These are phyloP conservation scores for Solanum hybrid DNA, from an alignment of 305 asterid genomes.

Conservation along the genomic window DNA sequence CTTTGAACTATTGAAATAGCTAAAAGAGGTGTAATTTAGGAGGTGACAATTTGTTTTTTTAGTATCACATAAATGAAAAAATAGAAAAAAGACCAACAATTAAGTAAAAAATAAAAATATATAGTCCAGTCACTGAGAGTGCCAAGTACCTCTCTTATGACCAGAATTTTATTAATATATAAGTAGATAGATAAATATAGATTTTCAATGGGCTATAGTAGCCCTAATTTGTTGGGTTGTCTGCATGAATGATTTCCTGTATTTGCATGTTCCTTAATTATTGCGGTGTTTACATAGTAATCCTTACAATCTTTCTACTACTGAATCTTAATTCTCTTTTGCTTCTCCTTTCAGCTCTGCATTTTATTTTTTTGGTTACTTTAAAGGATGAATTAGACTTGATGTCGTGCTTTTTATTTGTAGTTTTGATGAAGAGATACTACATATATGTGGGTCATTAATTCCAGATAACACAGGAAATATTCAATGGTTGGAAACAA, in stretches of 20 bases:
- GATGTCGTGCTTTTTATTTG: conserved; percentile 7
- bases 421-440: conserved; percentile 56
- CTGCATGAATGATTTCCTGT: background rate
- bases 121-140: background rate
- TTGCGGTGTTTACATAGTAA: background rate
- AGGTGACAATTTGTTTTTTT: background rate
- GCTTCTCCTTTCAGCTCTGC: background rate
- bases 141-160: background rate
- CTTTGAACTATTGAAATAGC: background rate
- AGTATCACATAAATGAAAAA: background rate
- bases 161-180: background rate
- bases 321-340: background rate
- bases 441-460: conserved; percentile 50
- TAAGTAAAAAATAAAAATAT: background rate
- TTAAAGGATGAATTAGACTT: conserved; percentile 6
- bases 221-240: background rate
- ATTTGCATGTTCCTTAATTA: background rate
- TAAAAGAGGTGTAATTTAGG: background rate
- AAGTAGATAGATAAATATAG: background rate
- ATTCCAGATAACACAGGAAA: conserved; percentile 43
- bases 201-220: background rate
- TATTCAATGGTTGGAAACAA: conserved; percentile 41
- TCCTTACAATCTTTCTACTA: background rate
- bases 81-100: background rate
- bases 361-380: background rate